phyloP scores from a whole-genome alignment of 805 yeast species.

The Priceomyces carsonii region DNA sequence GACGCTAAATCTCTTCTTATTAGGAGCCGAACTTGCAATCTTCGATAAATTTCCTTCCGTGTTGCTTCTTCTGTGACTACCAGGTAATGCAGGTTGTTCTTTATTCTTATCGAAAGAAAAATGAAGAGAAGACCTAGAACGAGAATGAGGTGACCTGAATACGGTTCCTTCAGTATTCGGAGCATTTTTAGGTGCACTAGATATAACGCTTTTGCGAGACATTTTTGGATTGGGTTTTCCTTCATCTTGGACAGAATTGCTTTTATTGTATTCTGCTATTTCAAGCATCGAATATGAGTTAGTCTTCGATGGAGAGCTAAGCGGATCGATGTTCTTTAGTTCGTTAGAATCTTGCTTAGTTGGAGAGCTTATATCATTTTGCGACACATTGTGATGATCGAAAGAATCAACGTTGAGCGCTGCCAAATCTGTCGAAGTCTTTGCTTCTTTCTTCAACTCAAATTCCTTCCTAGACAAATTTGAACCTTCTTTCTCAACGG shows the following conservation, averaged over 20 bases:
- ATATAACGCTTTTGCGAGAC: too few relatives aligned
- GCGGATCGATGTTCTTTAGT: too few relatives aligned
- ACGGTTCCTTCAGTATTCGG: background rate
- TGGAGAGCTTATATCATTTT: too few relatives aligned
- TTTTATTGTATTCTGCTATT: too few relatives aligned
- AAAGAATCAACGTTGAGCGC: too few relatives aligned
- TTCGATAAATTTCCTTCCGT: conserved; percentile 16
- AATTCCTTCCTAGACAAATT: too few relatives aligned
- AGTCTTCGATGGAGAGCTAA: background rate
- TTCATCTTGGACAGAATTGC: background rate
- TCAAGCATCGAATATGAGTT: conserved; percentile 1
- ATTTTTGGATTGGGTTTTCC: background rate
- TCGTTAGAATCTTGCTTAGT: too few relatives aligned
- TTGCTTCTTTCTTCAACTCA: too few relatives aligned
- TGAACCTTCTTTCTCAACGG: too few relatives aligned
- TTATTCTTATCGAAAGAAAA: conserved; percentile 10
- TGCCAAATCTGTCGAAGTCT: too few relatives aligned
- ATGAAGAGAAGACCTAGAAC: conserved; percentile 23
- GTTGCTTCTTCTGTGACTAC: conserved; percentile 12
- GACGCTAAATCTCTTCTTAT: conserved; percentile 38
- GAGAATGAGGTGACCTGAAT: conserved; percentile 17
- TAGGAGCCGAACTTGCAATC: conserved; percentile 7
- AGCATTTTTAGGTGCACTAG: background rate
- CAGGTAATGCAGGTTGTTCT: conserved; percentile 10
- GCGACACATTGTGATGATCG: too few relatives aligned